A percentile compares a stretch with the other conserved stretches of the same genome.
These are phyloP conservation scores for Chrysosporium keratinophilum DNA, from an alignment of 2,329 filamentous ascomycete genomes.

Conservation along the genomic window DNA sequence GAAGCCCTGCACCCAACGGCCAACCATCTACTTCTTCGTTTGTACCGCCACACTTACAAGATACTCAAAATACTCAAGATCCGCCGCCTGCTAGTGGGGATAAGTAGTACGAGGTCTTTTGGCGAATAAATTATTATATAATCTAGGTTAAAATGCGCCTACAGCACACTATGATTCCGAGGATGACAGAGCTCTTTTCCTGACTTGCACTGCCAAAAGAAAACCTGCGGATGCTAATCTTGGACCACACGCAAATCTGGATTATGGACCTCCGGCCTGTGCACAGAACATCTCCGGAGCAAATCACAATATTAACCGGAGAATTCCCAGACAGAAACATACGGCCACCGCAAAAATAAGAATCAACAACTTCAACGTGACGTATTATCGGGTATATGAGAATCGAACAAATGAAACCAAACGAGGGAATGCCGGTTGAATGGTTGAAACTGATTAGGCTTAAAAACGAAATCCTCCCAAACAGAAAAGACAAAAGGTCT, in stretches of 20 bases:
- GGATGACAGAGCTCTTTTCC: too few species aligned
- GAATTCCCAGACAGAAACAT: neutral
- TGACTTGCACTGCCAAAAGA: too few species aligned
- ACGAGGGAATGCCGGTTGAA: neutral
- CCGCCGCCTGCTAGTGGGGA: neutral
- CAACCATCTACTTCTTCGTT: neutral
- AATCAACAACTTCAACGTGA: neutral
- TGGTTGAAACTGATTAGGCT: neutral
- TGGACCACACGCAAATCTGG: too few species aligned
- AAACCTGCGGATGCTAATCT: too few species aligned
- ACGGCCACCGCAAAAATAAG: too few species aligned
- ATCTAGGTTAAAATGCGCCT: too few species aligned
- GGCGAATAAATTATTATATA: too few species aligned
- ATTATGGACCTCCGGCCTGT: too few species aligned
- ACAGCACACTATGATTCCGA: too few species aligned
- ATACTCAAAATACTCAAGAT: neutral
- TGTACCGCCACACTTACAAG: neutral
- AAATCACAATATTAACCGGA: neutral
- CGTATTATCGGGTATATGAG: slow-evolving; percentile 1
- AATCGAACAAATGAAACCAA: neutral
- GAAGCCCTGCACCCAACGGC: neutral
- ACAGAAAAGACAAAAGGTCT: slow-evolving; percentile 16
- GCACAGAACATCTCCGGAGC: too few species aligned
- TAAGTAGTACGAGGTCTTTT: neutral
- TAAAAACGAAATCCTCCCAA: too few species aligned